Evolutionary conservation across 768 basidiomycete species (phyloP), one percentile per base, ranked within the genome.

Genomic region (Asterophora lycoperdoides): DNA sequence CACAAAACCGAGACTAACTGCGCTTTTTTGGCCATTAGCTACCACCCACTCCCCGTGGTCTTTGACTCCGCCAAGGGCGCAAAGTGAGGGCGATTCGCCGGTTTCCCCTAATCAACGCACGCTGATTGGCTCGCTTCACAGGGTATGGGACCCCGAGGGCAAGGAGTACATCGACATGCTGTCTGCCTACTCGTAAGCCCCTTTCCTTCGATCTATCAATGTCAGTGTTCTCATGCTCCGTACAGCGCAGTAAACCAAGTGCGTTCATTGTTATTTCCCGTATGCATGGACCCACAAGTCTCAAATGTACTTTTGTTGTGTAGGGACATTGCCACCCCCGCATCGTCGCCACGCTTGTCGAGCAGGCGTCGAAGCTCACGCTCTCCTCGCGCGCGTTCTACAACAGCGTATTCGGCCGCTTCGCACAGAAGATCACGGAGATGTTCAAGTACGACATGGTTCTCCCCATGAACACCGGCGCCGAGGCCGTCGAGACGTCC

Each of bases 401-500:
- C 74, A 96, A 95, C 60, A 84, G 84, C 40, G 77, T 86, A 54
- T 90, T 99, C 56, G 93, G 93, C 0, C 76, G 73, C n/a, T 99
- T 93, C 65, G 92, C 93, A 1, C 77, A 89, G 70, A 79, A 82
- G 65, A 75, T 97, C 51, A 91, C 87, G 1, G 71, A 80, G 50
- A 79, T 89, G 69, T 93, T 95, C 61, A 86, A 85, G 10, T 97
- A 89, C 66, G 94, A 95, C 54, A 93, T 93, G 84, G 92, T 96
- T 1, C 75, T 98, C 8, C 94, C 95, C 18, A 96, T 98, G 93
- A 99, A 99, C 76, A 98, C 95, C 1, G 95, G 95, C 39, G 93
- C 93, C 1, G 96, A 99, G 63, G 96, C 96, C 7, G 96, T 98
- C 46, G 96, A 99, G 72, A 96, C 94, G 0, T 82, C 86, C n/a